Base-by-base conservation (phyloP, 208 protist genomes). In the Naegleria fowleri region DNA sequence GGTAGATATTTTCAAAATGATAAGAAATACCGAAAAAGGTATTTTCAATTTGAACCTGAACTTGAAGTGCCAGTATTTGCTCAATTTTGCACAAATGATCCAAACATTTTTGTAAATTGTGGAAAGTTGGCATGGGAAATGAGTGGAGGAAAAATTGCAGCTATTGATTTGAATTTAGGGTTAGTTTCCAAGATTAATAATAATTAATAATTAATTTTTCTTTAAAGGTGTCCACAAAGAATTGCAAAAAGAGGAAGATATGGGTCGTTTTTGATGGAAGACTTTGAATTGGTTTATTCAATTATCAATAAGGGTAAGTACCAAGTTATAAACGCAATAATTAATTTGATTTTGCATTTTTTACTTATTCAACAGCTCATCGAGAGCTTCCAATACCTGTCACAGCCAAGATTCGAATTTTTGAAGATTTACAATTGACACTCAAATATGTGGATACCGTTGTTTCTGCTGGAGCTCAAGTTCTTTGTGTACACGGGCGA, bases 191-290 rank as follows among this genome's bases (percentile, higher is more conserved):
- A 19, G 4, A 29, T 67, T 29, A 67, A 48, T 9, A 48, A 48
- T 1, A 48, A 48, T 7, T 48, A n/a, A n/a, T 58, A 58, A 58
- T 58, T 58, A 58, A 58, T 67, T 29, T 67, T 22, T 67, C 1
- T 67, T 29, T 4, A 67, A 67, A 67, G 55, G 19, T 98, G 97
- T 91, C 97, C 97, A 33, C 96, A 98, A 91, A 95, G 95, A 48
- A 98, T 98, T 84, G 97, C 97, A 76, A 92, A 94, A 83, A 96
- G 95, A 48, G 97, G 97, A 5, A 93, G 96, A 93, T 98, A 98
- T 92, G 96, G 97, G 58, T 94, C 95, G 9, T 98, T 97, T 90
- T 93, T 98, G 16, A 97, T 97, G 90, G 90, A 86, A 59, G 41
- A 86, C n/a, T 36, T 40, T 38, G 15, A 22, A 39, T 11, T 58